Percentiles rank a stretch among this genome's conserved stretches.
phyloP scores from a whole-genome alignment of 495 filamentous ascomycete genomes.

The Aspergillus baeticus region DNA sequence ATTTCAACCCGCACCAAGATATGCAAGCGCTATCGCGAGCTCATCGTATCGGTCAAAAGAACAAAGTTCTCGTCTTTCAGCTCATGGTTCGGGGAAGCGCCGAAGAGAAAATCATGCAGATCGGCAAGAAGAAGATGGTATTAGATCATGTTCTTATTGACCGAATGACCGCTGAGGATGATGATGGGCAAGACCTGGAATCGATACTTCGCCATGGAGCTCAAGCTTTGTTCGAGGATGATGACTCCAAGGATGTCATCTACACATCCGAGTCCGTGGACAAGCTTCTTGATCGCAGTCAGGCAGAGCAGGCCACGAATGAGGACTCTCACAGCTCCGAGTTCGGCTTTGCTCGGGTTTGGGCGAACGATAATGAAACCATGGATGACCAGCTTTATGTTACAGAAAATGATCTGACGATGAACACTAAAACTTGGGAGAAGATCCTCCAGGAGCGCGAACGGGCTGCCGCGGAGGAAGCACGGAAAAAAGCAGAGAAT shows the following conservation, averaged over 20 bases:
- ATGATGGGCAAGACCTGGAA: conserved; percentile 73
- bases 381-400: conserved; percentile 60
- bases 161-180: conserved; percentile 76
- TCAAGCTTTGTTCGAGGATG: conserved; percentile 78
- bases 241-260: conserved; percentile 59
- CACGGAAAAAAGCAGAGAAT: conserved; percentile 58
- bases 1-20: conserved; percentile 98
- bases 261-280: conserved; percentile 84
- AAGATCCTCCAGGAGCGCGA: conserved; percentile 82
- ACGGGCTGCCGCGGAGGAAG: conserved; percentile 67
- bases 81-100: conserved; percentile 83
- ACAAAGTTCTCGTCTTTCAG: conserved; percentile 93
- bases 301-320: conserved; percentile 67
- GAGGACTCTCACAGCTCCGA: conserved; percentile 66
- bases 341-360: conserved; percentile 89
- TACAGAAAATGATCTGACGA: conserved; percentile 41
- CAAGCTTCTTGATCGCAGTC: conserved; percentile 81
- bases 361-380: conserved; percentile 77
- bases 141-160: conserved; percentile 94
- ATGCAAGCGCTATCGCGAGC: conserved; percentile 93
- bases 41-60: conserved; percentile 92
- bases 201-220: conserved; percentile 89
- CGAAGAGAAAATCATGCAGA: conserved; percentile 96
- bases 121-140: conserved; percentile 91
- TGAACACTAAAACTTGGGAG: conserved; percentile 76